Conservation (phyloP, 2,329 filamentous ascomycete species). For the Diaporthe aspalathi region DNA sequence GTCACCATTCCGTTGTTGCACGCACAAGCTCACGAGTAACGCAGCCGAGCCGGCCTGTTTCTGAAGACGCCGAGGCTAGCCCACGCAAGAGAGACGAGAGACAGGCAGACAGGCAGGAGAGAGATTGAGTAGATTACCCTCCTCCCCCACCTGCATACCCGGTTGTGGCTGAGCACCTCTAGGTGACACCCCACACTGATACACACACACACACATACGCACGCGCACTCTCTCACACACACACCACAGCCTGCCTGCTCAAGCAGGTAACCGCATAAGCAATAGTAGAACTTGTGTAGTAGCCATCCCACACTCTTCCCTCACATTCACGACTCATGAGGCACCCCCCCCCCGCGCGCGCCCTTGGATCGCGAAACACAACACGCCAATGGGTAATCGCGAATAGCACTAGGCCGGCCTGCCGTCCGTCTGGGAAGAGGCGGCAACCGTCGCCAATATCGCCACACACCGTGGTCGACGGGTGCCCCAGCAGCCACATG, state of each 20-base stretch:
- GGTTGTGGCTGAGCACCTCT: constrained; percentile 7
- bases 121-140: background rate
- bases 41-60: background rate
- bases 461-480: constrained; percentile 33
- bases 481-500: constrained; percentile 34
- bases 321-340: constrained; percentile 12
- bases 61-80: constrained; percentile 18
- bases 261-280: constrained; percentile 30
- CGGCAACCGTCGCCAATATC: constrained; percentile 36
- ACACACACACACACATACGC: background rate
- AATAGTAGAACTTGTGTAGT: background rate
- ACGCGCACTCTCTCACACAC: background rate
- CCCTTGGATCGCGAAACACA: constrained; percentile 13
- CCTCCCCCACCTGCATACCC: background rate
- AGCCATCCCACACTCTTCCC: constrained; percentile 1
- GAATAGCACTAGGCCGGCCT: constrained; percentile 34
- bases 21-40: constrained; percentile 21
- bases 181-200: background rate
- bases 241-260: constrained; percentile 8
- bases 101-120: no score
- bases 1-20: constrained; percentile 9
- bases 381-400: constrained; percentile 36
- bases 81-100: background rate
- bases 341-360: background rate
- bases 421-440: background rate